A percentile compares a stretch with the other conserved stretches of the same genome.
Evolutionary conservation across 768 basidiomycete species (phyloP).

Genomic region (Tremella fuciformis): DNA sequence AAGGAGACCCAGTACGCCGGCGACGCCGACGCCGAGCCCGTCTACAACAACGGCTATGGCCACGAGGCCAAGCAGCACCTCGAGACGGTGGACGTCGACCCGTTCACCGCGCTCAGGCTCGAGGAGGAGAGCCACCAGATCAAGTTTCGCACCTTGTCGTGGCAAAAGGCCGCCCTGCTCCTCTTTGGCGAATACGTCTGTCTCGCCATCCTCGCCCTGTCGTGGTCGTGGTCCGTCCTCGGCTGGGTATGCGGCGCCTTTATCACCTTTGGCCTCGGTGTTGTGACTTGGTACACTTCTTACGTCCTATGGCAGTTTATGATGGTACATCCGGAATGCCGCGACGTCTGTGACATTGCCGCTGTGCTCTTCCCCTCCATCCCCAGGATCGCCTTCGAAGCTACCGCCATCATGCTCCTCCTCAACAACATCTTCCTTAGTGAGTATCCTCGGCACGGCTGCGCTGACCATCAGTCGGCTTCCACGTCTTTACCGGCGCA

Average conservation of each 20-base stretch:
- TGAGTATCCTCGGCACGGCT: too few relatives aligned
- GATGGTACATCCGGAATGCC: constrained; percentile 57
- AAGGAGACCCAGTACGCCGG: too few relatives aligned
- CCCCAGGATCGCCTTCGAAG: constrained; percentile 57
- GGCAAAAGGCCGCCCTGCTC: constrained; percentile 42
- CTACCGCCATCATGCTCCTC: constrained; percentile 59
- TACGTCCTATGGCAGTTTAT: constrained; percentile 58
- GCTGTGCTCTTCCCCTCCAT: constrained; percentile 56
- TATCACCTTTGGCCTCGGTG: constrained; percentile 41
- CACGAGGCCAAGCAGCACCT: too few relatives aligned
- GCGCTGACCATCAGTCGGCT: constrained; percentile 4
- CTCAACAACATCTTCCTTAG: constrained; percentile 59
- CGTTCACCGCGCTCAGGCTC: constrained; percentile 28
- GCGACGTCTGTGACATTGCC: constrained; percentile 60
- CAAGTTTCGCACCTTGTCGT: constrained; percentile 38
- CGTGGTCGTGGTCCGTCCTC: constrained; percentile 44
- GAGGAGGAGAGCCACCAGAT: constrained; percentile 41
- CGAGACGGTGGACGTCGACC: constrained; percentile 29
- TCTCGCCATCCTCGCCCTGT: constrained; percentile 41
- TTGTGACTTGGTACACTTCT: constrained; percentile 54
- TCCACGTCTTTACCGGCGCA: background rate
- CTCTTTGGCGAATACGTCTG: constrained; percentile 48
- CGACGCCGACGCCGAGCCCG: too few relatives aligned
- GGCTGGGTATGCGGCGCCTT: constrained; percentile 45
- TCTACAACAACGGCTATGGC: background rate